Evolutionary conservation across 495 filamentous ascomycete species (phyloP).

Genomic region (Xylaria longipes): DNA sequence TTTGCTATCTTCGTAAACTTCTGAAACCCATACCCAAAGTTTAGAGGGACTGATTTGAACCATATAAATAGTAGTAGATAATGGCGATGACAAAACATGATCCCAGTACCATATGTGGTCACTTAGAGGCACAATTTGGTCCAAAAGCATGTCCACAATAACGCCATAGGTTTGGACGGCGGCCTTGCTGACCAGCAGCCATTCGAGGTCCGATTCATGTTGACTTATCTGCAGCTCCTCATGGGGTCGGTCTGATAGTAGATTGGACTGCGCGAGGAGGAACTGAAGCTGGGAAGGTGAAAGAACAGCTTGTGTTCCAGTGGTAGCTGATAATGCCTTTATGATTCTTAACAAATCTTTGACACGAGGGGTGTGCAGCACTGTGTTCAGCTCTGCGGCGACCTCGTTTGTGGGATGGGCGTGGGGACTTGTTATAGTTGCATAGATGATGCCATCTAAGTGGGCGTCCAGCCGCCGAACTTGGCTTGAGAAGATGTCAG

Average conservation of each 20-base stretch:
- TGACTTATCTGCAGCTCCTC: constrained; percentile 37
- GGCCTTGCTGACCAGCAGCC: constrained; percentile 86
- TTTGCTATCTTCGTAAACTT: constrained; percentile 65
- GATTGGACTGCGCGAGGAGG: constrained; percentile 65
- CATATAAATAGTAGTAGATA: constrained; percentile 75
- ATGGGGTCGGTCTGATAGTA: constrained; percentile 40
- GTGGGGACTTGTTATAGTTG: constrained; percentile 37
- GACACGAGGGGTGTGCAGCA: constrained; percentile 48
- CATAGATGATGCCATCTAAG: constrained; percentile 70
- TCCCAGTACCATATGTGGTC: constrained; percentile 96
- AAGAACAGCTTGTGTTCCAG: constrained; percentile 61
- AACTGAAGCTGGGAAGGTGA: constrained; percentile 58
- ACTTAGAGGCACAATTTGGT: constrained; percentile 78
- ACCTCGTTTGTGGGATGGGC: constrained; percentile 32
- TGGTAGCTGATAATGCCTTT: constrained; percentile 70
- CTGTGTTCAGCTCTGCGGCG: constrained; percentile 35
- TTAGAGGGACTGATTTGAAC: constrained; percentile 80
- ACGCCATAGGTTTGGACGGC: constrained; percentile 83
- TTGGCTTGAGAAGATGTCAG: constrained; percentile 62
- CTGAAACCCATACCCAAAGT: constrained; percentile 69
- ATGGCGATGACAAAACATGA: constrained; percentile 73
- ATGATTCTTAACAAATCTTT: constrained; percentile 66
- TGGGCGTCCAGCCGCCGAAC: constrained; percentile 78
- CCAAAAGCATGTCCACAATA: constrained; percentile 72
- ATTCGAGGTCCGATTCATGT: constrained; percentile 79